These are phyloP conservation scores for Talinum fruticosum DNA, from an alignment of 148 eudicot genomes.

Conservation along the genomic window DNA sequence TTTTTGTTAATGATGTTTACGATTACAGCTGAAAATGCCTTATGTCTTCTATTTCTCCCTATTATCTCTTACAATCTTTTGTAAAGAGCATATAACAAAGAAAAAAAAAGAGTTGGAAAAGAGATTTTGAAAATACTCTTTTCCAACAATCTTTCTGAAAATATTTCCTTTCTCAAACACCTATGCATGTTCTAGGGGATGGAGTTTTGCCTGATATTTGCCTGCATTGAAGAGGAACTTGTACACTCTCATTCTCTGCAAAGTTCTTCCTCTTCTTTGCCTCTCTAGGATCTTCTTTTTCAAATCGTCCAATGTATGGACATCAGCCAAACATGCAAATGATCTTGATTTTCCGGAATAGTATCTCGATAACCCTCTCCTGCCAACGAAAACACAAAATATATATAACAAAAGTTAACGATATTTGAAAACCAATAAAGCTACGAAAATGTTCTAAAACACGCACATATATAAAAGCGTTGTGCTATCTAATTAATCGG, in stretches of 20 bases:
- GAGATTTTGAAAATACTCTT: neutral
- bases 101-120: constrained; percentile 1
- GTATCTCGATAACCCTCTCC: constrained; percentile 35
- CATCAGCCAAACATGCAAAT: constrained; percentile 29
- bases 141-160: neutral
- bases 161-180: constrained; percentile 1
- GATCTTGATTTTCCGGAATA: constrained; percentile 38
- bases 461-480: neutral
- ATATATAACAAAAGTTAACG: neutral
- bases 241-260: constrained; percentile 12
- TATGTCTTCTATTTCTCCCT: neutral
- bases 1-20: neutral
- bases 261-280: constrained; percentile 25
- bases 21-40: neutral
- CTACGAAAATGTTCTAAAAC: too few relatives aligned
- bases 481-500: too few relatives aligned
- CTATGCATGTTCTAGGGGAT: constrained; percentile 25
- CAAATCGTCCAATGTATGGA: constrained; percentile 33
- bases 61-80: constrained; percentile 11
- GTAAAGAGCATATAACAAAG: neutral
- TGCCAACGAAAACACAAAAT: neutral
- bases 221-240: constrained; percentile 27
- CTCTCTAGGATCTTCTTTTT: constrained; percentile 29
- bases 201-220: constrained; percentile 20
- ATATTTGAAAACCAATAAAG: too few relatives aligned